These are phyloP conservation scores for Penicillium sp. DNA, from an alignment of 2,329 filamentous ascomycete genomes.

Conservation along the genomic window DNA sequence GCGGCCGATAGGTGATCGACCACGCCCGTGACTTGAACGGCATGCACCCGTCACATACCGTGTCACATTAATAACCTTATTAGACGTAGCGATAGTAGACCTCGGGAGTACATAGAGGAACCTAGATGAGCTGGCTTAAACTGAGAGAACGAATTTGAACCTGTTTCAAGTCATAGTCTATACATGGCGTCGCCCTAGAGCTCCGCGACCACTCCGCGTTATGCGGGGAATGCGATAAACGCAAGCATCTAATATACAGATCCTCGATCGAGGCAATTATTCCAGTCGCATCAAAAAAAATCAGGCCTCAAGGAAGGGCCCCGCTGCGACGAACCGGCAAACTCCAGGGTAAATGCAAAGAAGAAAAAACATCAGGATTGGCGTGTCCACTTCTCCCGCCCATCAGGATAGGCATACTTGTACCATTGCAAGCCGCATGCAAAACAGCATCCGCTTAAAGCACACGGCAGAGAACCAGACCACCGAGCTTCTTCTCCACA, in stretches of 20 bases:
- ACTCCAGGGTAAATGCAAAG: conserved; percentile 44
- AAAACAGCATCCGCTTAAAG: conserved; percentile 37
- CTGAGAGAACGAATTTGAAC: conserved; percentile 9
- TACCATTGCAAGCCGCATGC: background rate
- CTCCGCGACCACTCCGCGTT: conserved; percentile 18
- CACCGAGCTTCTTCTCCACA: conserved; percentile 78
- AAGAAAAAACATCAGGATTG: conserved; percentile 22
- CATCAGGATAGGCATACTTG: conserved; percentile 7
- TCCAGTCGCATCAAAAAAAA: conserved; percentile 36
- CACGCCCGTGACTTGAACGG: conserved; percentile 9
- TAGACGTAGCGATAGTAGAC: background rate
- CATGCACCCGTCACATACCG: background rate
- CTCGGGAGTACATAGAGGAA: background rate
- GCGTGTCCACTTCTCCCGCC: conserved; percentile 8
- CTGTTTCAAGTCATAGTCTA: conserved; percentile 31
- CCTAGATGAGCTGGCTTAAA: background rate
- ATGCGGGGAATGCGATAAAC: conserved; percentile 27
- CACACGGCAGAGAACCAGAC: conserved; percentile 75
- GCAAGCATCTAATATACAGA: conserved; percentile 44
- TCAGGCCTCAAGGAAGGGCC: conserved; percentile 35
- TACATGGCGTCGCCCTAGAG: conserved; percentile 24
- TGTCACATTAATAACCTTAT: background rate
- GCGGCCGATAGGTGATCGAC: conserved; percentile 5
- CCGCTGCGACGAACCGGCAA: conserved; percentile 39
- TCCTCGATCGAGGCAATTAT: conserved; percentile 36